phyloP scores from a whole-genome alignment of 176 grass and related monocot species.

The Eremochloa ophiuroides region DNA sequence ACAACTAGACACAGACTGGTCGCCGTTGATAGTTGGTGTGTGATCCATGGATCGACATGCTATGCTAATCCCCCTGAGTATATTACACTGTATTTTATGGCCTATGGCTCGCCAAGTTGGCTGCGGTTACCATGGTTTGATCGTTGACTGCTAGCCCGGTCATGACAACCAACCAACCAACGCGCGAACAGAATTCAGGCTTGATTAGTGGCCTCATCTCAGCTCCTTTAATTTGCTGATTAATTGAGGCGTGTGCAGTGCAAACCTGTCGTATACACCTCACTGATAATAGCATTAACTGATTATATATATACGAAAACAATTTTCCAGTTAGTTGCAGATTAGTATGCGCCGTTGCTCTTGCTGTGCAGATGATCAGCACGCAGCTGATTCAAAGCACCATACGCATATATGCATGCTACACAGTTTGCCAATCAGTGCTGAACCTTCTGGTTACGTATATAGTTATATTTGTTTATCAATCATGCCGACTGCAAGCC shows the following conservation, averaged over 20 bases:
- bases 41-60: background rate
- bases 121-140: background rate
- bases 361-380: background rate
- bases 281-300: background rate
- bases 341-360: no score
- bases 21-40: background rate
- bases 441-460: background rate
- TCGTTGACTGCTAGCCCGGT: background rate
- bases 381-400: background rate
- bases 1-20: background rate
- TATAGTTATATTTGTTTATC: background rate
- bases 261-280: background rate
- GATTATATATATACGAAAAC: background rate
- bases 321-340: background rate
- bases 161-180: background rate
- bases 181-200: background rate
- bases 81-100: background rate
- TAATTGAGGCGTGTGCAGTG: background rate
- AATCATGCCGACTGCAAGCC: background rate
- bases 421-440: background rate
- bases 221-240: background rate
- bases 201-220: constrained; percentile 9
- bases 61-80: background rate
- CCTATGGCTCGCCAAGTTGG: background rate
- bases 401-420: background rate